Conservation (phyloP, 805 yeast species). For the Yarrowia divulgata region DNA sequence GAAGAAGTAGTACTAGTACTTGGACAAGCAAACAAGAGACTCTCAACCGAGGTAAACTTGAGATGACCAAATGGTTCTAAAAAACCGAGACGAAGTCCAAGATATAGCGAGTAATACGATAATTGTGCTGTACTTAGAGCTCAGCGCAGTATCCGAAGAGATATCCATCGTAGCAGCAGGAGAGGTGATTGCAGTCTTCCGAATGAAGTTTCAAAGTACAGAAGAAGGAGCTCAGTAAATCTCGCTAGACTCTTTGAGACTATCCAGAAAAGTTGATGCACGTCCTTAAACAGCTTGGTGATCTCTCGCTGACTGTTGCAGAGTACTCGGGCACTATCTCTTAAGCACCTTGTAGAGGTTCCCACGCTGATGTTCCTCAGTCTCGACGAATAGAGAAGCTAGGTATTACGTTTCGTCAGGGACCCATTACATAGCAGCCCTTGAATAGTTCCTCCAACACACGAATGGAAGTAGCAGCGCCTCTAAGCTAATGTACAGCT, state of each 20-base stretch:
- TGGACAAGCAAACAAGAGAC: slow-evolving; percentile 7
- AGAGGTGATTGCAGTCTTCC: no score
- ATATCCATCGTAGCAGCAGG: not conserved
- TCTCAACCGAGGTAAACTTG: not conserved
- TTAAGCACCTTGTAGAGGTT: not conserved
- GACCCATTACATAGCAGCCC: not conserved
- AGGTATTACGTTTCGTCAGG: not conserved
- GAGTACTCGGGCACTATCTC: not conserved
- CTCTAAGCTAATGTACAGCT: not conserved
- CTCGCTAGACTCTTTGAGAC: no score
- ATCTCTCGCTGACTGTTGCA: not conserved
- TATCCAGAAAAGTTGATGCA: not conserved
- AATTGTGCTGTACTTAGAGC: not conserved
- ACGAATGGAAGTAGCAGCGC: not conserved
- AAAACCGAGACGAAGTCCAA: not conserved
- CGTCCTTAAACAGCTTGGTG: not conserved
- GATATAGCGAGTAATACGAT: not conserved
- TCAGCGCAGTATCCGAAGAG: slow-evolving; percentile 13
- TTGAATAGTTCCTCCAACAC: no score
- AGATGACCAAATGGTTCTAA: not conserved
- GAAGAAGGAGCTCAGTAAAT: no score
- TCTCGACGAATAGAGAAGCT: not conserved
- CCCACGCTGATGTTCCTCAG: not conserved
- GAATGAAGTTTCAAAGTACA: no score
- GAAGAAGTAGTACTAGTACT: not conserved